These are phyloP conservation scores for Teunomyces pallodes DNA, from an alignment of 805 yeast genomes.

Conservation along the genomic window DNA sequence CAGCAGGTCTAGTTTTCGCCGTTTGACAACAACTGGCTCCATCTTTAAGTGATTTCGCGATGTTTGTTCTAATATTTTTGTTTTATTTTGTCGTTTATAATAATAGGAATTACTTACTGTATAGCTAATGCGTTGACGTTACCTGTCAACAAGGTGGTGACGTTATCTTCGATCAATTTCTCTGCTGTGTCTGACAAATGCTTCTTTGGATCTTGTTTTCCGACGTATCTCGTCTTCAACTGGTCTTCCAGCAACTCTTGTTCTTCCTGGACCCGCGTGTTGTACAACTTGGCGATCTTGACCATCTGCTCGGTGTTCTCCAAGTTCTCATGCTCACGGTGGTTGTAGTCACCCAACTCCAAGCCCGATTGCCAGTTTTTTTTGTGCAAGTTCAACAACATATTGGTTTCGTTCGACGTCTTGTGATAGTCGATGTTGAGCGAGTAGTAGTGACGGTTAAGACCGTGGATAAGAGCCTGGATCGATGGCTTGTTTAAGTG, in stretches of 20 bases:
- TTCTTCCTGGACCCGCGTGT: constrained; percentile 89
- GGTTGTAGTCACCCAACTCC: constrained; percentile 70
- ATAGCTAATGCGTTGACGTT: constrained; percentile 89
- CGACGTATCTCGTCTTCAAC: constrained; percentile 92
- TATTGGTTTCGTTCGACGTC: constrained; percentile 86
- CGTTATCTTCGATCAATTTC: constrained; percentile 80
- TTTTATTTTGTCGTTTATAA: not conserved
- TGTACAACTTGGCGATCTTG: constrained; percentile 84
- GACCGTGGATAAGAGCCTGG: constrained; percentile 94
- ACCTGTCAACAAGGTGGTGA: constrained; percentile 82
- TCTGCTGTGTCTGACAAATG: constrained; percentile 91
- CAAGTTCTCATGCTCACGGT: constrained; percentile 72
- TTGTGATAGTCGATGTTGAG: constrained; percentile 92
- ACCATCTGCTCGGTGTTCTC: constrained; percentile 77
- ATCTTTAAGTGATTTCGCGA: not conserved
- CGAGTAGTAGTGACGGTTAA: constrained; percentile 95
- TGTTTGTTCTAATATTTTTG: not conserved
- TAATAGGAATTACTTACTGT: not conserved
- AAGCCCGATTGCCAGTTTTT: constrained; percentile 95
- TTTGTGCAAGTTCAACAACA: constrained; percentile 92
- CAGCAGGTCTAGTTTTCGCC: no score
- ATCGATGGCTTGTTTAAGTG: constrained; percentile 93
- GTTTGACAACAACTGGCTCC: no score
- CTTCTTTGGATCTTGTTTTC: constrained; percentile 98
- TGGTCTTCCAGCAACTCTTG: constrained; percentile 84